A percentile compares a stretch with the other conserved stretches of the same genome.
Conservation (phyloP, 306 rosid genomes). For the Trifolium dubium region DNA sequence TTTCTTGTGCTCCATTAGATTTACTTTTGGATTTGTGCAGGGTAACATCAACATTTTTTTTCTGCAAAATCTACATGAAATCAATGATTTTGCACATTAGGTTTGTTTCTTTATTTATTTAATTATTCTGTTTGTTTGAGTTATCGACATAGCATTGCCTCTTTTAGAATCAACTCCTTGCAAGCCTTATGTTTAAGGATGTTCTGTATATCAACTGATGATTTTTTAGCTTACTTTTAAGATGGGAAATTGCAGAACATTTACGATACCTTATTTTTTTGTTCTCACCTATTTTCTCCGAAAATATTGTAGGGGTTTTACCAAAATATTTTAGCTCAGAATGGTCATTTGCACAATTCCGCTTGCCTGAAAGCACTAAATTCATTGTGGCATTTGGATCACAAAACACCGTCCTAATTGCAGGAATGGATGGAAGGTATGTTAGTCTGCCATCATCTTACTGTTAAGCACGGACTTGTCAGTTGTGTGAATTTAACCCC, state of each 20-base stretch:
- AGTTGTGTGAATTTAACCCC: conserved; percentile 12
- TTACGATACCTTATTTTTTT: conserved; percentile 6
- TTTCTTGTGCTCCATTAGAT: conserved; percentile 26
- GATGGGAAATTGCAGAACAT: conserved; percentile 13
- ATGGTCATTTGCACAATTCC: conserved; percentile 97
- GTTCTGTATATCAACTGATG: conserved; percentile 23
- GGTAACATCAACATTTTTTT: conserved; percentile 17
- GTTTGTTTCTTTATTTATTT: background rate
- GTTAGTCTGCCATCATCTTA: conserved; percentile 23
- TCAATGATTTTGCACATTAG: conserved; percentile 23
- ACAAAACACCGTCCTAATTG: conserved; percentile 66
- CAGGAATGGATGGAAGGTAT: conserved; percentile 95
- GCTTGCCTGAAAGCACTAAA: conserved; percentile 69
- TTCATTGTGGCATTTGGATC: conserved; percentile 90
- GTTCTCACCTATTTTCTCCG: conserved; percentile 30
- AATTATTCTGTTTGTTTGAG: background rate
- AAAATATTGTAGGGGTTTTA: conserved; percentile 63
- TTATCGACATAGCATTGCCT: background rate
- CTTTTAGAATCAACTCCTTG: conserved; percentile 15
- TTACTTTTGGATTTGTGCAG: background rate
- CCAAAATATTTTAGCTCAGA: conserved; percentile 99
- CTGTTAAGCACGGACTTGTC: conserved; percentile 9
- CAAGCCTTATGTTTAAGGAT: conserved; percentile 11
- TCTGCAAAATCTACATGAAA: conserved; percentile 23
- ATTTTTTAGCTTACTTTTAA: conserved; percentile 32